Percentiles rank a stretch among this genome's conserved stretches.
Conservation (phyloP, 495 filamentous ascomycete species). For the Daldinia bambusicola region DNA sequence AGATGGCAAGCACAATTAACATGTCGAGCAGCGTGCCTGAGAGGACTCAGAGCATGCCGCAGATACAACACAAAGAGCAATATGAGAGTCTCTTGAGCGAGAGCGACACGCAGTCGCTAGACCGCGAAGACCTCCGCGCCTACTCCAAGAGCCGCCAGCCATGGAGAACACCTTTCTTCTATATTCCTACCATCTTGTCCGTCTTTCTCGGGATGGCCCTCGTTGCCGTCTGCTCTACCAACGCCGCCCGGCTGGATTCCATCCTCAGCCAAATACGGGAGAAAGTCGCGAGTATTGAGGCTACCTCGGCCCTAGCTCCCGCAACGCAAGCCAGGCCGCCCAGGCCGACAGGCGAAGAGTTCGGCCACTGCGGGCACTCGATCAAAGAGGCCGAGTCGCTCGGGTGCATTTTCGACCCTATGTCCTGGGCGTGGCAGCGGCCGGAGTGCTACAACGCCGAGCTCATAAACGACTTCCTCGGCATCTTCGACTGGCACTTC, state of each 20-base stretch:
- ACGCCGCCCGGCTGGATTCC: background rate
- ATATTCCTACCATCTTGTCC: background rate
- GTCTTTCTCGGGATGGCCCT: background rate
- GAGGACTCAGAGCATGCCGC: background rate
- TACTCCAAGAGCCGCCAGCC: background rate
- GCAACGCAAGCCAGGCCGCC: background rate
- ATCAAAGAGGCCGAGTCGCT: slow-evolving; percentile 13
- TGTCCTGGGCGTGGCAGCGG: slow-evolving; percentile 23
- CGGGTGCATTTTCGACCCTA: slow-evolving; percentile 30
- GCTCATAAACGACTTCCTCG: slow-evolving; percentile 24
- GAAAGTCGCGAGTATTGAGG: background rate
- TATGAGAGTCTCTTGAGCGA: slow-evolving; percentile 16
- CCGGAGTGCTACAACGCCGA: slow-evolving; percentile 21
- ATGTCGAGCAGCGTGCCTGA: background rate
- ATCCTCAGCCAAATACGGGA: background rate
- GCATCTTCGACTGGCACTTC: slow-evolving; percentile 24
- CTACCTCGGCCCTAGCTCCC: background rate
- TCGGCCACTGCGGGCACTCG: slow-evolving; percentile 23
- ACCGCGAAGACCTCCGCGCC: slow-evolving; percentile 2
- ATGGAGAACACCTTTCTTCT: background rate
- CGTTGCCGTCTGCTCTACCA: background rate
- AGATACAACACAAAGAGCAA: slow-evolving; percentile 8
- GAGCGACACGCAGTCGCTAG: slow-evolving; percentile 3
- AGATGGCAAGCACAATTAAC: background rate
- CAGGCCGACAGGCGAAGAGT: slow-evolving; percentile 11